Conservation (phyloP, 768 basidiomycete genomes). For the Tricholoma flavovirens region DNA sequence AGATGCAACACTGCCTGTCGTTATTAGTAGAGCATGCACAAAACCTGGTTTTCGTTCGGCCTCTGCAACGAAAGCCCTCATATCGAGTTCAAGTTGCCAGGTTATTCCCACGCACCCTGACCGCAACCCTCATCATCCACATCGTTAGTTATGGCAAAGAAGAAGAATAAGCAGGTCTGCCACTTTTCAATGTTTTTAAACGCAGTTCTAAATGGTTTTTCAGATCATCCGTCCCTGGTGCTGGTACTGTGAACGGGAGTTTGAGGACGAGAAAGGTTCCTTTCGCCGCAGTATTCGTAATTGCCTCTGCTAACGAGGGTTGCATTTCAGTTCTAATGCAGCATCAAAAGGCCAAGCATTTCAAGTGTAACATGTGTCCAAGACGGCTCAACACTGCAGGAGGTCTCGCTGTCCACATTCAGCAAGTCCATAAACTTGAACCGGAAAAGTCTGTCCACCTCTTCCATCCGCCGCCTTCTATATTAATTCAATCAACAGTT, state of each 20-base stretch:
- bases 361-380: constrained; percentile 96
- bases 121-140: background rate
- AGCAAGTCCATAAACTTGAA: constrained; percentile 99
- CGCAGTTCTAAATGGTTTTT: background rate
- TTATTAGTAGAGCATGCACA: constrained; percentile 74
- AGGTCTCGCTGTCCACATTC: constrained; percentile 94
- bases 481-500: constrained; percentile 28
- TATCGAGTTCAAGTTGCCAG: too few relatives aligned
- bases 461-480: background rate
- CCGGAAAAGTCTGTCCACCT: constrained; percentile 67
- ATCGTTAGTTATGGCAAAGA: constrained; percentile 42
- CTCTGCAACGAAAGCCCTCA: constrained; percentile 34
- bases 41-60: constrained; percentile 34
- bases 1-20: constrained; percentile 93
- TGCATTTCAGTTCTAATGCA: constrained; percentile 82
- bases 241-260: constrained; percentile 99
- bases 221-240: constrained; percentile 91
- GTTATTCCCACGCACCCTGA: background rate
- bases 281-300: constrained; percentile 4
- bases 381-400: constrained; percentile 95
- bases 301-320: constrained; percentile 1
- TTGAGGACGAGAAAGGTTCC: constrained; percentile 97
- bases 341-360: constrained; percentile 99
- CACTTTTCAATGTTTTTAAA: background rate
- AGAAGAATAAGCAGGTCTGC: constrained; percentile 54